Conservation (phyloP, 202 grass and related monocot species). For the Panicum hallii region DNA sequence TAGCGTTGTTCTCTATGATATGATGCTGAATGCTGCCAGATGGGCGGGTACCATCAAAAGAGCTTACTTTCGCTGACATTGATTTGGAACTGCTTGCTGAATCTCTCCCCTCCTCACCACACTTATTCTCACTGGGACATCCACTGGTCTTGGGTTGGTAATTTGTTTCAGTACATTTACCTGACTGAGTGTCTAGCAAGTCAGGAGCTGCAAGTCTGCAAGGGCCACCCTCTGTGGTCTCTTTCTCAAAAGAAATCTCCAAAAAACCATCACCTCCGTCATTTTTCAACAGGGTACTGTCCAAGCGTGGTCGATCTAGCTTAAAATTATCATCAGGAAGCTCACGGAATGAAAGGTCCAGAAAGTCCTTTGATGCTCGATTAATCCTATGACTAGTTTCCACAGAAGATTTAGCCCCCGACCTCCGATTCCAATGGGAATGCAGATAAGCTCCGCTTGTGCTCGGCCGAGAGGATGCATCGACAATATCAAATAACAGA, state of each 20-base stretch:
- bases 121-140: conserved; percentile 26
- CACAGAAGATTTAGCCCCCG: conserved; percentile 46
- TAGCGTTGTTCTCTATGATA: conserved; percentile 27
- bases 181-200: conserved; percentile 30
- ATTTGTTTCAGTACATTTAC: conserved; percentile 26
- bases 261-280: conserved; percentile 56
- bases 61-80: conserved; percentile 47
- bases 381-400: conserved; percentile 26
- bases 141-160: conserved; percentile 12
- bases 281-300: conserved; percentile 54
- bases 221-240: neutral
- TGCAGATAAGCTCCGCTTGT: conserved; percentile 49
- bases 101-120: conserved; percentile 40
- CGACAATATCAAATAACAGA: conserved; percentile 78
- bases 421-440: conserved; percentile 32
- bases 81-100: conserved; percentile 55
- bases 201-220: conserved; percentile 47
- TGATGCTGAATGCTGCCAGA: conserved; percentile 18
- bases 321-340: conserved; percentile 50
- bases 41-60: conserved; percentile 25
- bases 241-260: conserved; percentile 66
- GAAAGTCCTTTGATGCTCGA: conserved; percentile 60
- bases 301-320: conserved; percentile 53
- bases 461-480: conserved; percentile 53
- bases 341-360: conserved; percentile 69